Evolutionary conservation across 345 rosid species (phyloP).

Genomic region (Reutealis trisperma): DNA sequence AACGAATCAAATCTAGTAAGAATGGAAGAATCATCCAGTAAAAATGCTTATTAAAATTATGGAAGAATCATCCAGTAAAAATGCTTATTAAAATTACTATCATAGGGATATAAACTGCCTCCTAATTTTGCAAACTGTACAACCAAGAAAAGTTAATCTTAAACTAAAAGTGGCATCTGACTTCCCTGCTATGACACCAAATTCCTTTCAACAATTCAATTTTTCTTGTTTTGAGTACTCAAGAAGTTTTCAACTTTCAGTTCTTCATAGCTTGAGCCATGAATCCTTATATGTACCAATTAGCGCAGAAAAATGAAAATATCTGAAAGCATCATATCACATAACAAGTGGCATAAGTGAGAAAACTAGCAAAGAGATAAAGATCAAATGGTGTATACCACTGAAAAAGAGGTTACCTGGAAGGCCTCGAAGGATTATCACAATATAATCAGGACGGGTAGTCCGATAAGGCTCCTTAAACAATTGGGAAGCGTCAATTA

Average conservation of each 20-base stretch:
- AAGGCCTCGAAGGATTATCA: slow-evolving; percentile 85
- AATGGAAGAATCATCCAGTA: neutral
- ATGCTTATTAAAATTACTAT: neutral
- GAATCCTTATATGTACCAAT: neutral
- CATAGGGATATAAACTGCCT: neutral
- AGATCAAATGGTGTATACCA: neutral
- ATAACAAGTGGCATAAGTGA: neutral
- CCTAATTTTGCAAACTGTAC: neutral
- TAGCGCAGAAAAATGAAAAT: neutral
- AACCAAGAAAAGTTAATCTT: neutral
- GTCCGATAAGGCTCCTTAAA: slow-evolving; percentile 69
- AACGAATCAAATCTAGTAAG: neutral
- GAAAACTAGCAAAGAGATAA: neutral
- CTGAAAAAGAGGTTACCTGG: slow-evolving; percentile 50
- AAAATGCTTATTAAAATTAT: neutral
- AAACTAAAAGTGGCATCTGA: slow-evolving; percentile 1
- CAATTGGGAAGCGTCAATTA: slow-evolving; percentile 66
- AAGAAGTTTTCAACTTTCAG: neutral
- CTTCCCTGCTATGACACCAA: neutral
- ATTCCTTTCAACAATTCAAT: neutral
- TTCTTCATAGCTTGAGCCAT: neutral
- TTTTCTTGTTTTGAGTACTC: neutral
- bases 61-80: neutral
- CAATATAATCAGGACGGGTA: slow-evolving; percentile 81
- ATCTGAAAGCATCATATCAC: neutral